Evolutionary conservation across 2,329 filamentous ascomycete species (phyloP), one percentile per base, ranked within the genome.

Genomic region (Colletotrichum theobromicola): DNA sequence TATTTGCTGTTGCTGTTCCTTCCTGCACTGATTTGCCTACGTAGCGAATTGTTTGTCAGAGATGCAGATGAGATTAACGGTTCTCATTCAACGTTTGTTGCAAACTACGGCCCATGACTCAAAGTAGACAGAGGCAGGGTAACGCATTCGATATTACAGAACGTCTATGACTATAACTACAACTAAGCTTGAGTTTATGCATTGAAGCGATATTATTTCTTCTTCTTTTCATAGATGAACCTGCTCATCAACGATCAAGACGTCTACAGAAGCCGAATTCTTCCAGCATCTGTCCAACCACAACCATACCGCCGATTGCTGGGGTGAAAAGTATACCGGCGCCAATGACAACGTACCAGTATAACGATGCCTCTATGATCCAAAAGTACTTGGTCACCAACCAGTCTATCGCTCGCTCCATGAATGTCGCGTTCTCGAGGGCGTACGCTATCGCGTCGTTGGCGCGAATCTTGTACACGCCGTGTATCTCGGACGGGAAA

Each of bases 401-500:
- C 72, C 72, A 74, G 68, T 74, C 72, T 57, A 74, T 72, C 42
- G n/a, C 61, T 8, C 72, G 55, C 32, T 74, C 53, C 61, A 74
- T 65, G 15, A 72, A 74, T 6, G 53, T 63, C 32, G 72, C 62
- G 16, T 62, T 74, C 12, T 74, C 68, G 7, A 72, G 34, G 9
- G 68, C 72, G n/a, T 74, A 72, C 57, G 72, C 72, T 67, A 74
- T 72, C 26, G 68, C 68, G 16, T 67, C 72, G 62, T 74, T 74
- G 0, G 72, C 68, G 21, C 68, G 62, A 15, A 74, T 74, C 24
- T 67, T 67, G 34, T 74, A 74, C 2, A 74, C 72, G 34, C 68
- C 72, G 24, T 67, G 68, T 12, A 74, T 21, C 4, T 74, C 72
- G 7, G 68, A 72, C 7, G 72, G 68, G 35, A 74, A 74, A 4